Conservation (phyloP, 73 alveolate genomes). For the Strombidium stylifer region DNA sequence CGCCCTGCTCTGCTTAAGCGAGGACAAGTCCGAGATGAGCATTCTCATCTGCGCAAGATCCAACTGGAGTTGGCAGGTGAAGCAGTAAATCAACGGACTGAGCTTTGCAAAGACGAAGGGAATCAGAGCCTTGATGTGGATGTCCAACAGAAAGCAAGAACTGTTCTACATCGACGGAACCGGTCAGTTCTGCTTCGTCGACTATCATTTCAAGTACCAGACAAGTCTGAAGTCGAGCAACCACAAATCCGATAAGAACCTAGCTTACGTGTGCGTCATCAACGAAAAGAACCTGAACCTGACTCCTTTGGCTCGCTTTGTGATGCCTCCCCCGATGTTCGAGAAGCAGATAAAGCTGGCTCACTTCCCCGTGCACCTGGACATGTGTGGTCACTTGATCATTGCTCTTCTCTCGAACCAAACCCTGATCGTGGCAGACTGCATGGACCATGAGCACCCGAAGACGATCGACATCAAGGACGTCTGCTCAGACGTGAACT, state of each 20-base stretch:
- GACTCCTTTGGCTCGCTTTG: constrained; percentile 51
- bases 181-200: constrained; percentile 32
- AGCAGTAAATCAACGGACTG: constrained; percentile 52
- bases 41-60: constrained; percentile 51
- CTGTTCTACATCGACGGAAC: constrained; percentile 13
- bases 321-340: constrained; percentile 67
- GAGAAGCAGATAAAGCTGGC: constrained; percentile 21
- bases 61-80: constrained; percentile 79
- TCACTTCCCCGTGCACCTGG: background rate
- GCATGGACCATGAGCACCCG: no score
- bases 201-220: constrained; percentile 24
- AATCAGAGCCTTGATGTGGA: constrained; percentile 32
- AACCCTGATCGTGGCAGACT: no score
- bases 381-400: no score
- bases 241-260: background rate
- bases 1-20: constrained; percentile 17
- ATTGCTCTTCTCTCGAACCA: no score
- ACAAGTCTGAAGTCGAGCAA: constrained; percentile 21
- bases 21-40: background rate
- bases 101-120: background rate
- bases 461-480: no score
- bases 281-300: constrained; percentile 23
- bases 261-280: constrained; percentile 43
- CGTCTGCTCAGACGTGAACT: no score
- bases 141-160: constrained; percentile 17